Percentiles rank a stretch among this genome's conserved stretches.
Conservation (phyloP, 2,329 filamentous ascomycete genomes). For the Knufia petricola region DNA sequence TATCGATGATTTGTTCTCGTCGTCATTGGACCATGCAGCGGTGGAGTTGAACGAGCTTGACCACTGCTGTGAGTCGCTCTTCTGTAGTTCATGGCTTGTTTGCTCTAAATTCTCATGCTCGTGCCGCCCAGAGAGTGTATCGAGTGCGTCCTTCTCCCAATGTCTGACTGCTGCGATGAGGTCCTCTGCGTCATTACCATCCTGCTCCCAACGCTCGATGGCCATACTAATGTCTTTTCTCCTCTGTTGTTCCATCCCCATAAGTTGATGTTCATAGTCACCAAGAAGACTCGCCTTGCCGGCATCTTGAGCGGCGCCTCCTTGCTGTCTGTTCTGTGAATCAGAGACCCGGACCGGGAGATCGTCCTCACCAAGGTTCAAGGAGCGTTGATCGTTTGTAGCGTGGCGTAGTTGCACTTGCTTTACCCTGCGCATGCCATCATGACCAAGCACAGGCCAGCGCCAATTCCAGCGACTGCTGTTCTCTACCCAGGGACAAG, state of each 20-base stretch:
- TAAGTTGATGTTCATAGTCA: too few species aligned
- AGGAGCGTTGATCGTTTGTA: too few species aligned
- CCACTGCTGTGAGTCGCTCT: background rate
- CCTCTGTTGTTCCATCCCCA: too few species aligned
- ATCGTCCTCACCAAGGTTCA: too few species aligned
- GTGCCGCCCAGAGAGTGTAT: too few species aligned
- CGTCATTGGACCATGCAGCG: slow-evolving; percentile 3
- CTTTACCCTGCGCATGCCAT: background rate
- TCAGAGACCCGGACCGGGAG: too few species aligned
- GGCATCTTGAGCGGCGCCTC: too few species aligned
- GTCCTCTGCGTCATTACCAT: too few species aligned
- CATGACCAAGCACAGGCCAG: background rate
- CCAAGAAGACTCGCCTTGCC: too few species aligned
- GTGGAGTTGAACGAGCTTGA: slow-evolving; percentile 4
- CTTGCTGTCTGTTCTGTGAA: too few species aligned
- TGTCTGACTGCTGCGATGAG: background rate
- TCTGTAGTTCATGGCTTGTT: background rate
- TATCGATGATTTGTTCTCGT: slow-evolving; percentile 24
- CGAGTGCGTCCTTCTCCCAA: background rate
- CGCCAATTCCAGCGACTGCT: background rate
- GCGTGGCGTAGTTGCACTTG: background rate
- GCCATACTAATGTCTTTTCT: too few species aligned
- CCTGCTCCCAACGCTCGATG: too few species aligned
- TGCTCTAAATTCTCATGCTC: background rate
- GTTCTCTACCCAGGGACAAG: background rate